Evolutionary conservation across 2,329 filamentous ascomycete species (phyloP), one percentile per base, ranked within the genome.

Genomic region (Ophiosphaerella korrae): DNA sequence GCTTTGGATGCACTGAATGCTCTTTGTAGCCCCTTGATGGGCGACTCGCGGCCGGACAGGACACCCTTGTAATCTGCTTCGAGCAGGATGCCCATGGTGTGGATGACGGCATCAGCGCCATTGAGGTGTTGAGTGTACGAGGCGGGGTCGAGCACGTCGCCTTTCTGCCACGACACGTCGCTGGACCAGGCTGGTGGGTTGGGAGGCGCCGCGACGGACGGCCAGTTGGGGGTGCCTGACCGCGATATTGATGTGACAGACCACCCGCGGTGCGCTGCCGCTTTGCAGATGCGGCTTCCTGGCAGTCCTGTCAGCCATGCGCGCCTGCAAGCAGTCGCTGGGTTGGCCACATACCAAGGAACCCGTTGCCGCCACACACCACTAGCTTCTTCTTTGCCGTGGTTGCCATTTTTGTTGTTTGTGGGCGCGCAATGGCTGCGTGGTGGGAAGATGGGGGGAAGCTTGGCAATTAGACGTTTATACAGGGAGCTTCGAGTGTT

Each of bases 21-120:
- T 64, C 88, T 87, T 55, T 84, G 84, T 12, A 99, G 78, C 1
- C 91, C 93, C 6, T 85, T 76, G 45, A 96, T 75, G n/a, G 91
- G 86, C 0, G 89, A 91, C 66, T 96, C 92, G 53, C 84, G 86
- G 43, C 94, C 94, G 16, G 86, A 88, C 23, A 99, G 72, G 13
- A 96, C 88, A 62, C 89, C 89, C 77, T 99, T 99, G 84, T 99
- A 99, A 79, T 99, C 94, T 42, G 92, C 92, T 78, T 99, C 94
- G 8, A 99, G 84, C 14, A 99, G 82, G 64, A 99, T 97, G 8
- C 94, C 94, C 88, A 97, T 92, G 67, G 84, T 91, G 80, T 99
- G 94, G 40, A 99, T 88, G 23, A 97, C 92, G 49, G 87, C 92
- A 72, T 91, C 85, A 54, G 92, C 90, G 49, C 84, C 85, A 60